Evolutionary conservation across 305 asterid species (phyloP).

Genomic region (Plantago coronopus): DNA sequence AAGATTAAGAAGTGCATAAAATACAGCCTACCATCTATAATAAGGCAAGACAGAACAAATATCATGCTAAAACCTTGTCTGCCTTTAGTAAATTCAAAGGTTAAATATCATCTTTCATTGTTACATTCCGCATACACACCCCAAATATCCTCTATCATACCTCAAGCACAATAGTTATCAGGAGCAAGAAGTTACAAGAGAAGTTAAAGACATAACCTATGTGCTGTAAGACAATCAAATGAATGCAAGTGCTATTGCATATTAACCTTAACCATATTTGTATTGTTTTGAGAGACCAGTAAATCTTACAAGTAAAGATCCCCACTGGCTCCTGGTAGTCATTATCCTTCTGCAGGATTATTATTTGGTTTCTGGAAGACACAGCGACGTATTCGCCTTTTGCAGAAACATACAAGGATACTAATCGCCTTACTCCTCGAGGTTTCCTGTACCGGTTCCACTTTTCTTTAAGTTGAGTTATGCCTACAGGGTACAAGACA

Average conservation of each 20-base stretch:
- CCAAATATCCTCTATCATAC: too few species aligned
- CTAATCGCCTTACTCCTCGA: conserved; percentile 47
- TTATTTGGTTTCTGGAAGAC: conserved; percentile 70
- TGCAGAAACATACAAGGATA: conserved; percentile 70
- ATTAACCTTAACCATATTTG: conserved; percentile 8
- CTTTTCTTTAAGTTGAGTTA: conserved; percentile 68
- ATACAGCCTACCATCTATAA: not conserved
- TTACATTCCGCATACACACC: too few species aligned
- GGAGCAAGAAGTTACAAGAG: conserved; percentile 18
- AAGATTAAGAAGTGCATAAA: not conserved
- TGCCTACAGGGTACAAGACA: conserved; percentile 41
- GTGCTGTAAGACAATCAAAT: conserved; percentile 7
- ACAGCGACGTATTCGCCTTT: conserved; percentile 84
- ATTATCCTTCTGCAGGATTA: conserved; percentile 69
- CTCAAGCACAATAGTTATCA: not conserved
- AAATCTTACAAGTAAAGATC: conserved; percentile 64
- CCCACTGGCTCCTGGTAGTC: conserved; percentile 85
- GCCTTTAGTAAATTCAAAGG: too few species aligned
- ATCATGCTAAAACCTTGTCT: too few species aligned
- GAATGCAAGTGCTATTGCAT: conserved; percentile 11
- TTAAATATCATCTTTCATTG: not conserved
- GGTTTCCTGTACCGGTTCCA: conserved; percentile 58
- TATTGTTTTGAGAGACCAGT: conserved; percentile 12
- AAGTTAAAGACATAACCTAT: conserved; percentile 13
- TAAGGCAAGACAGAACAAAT: too few species aligned